phyloP scores from a whole-genome alignment of 2,329 filamentous ascomycete genomes.

The Arthrobotrys iridis region DNA sequence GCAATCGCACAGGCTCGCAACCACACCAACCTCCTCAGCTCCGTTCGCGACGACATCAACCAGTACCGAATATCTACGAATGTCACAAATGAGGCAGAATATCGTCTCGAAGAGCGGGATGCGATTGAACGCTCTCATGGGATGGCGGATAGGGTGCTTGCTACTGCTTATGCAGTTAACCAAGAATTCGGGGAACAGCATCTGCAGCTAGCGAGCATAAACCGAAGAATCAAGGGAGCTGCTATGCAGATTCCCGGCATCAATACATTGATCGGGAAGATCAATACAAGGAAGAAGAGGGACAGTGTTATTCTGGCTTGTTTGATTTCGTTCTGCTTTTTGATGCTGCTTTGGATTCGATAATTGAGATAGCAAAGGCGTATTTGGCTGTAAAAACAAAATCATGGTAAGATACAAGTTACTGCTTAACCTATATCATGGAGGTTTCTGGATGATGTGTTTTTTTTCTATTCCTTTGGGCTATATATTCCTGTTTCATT shows the following conservation, averaged over 20 bases:
- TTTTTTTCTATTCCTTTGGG: slow-evolving; percentile 39
- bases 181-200: slow-evolving; percentile 88
- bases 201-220: slow-evolving; percentile 87
- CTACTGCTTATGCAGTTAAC: slow-evolving; percentile 95
- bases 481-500: slow-evolving; percentile 49
- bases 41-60: slow-evolving; percentile 90
- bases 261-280: slow-evolving; percentile 89
- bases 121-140: slow-evolving; percentile 89
- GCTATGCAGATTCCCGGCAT: slow-evolving; percentile 92
- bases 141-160: slow-evolving; percentile 88
- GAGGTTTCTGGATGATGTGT: not conserved
- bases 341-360: slow-evolving; percentile 82
- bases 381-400: slow-evolving; percentile 14
- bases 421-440: not conserved
- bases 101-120: slow-evolving; percentile 91
- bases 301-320: slow-evolving; percentile 92
- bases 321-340: slow-evolving; percentile 91
- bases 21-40: slow-evolving; percentile 87
- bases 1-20: slow-evolving; percentile 81
- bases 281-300: slow-evolving; percentile 91
- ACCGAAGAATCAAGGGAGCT: slow-evolving; percentile 86
- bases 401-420: slow-evolving; percentile 14
- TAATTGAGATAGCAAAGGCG: slow-evolving; percentile 62
- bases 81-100: slow-evolving; percentile 77
- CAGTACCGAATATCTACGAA: slow-evolving; percentile 73